These are phyloP conservation scores for Fusarium humuli DNA, from an alignment of 2,329 filamentous ascomycete genomes.

Conservation along the genomic window DNA sequence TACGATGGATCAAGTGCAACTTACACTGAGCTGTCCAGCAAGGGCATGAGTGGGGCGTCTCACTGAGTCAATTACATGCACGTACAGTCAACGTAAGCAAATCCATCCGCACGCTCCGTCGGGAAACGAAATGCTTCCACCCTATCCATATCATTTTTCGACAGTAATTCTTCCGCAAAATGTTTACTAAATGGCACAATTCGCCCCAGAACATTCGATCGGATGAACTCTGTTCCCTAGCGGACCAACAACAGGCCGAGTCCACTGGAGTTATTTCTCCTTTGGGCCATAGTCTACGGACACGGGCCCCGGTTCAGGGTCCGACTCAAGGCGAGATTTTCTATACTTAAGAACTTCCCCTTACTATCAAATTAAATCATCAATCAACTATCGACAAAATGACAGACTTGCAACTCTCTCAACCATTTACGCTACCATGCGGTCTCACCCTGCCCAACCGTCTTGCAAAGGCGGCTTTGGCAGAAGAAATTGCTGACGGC, in stretches of 20 bases:
- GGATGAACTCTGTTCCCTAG: slow-evolving; percentile 7
- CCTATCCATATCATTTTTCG: not conserved
- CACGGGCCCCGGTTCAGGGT: slow-evolving; percentile 16
- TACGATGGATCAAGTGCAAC: too few relatives aligned
- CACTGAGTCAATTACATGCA: not conserved
- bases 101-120: not conserved
- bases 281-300: slow-evolving; percentile 25
- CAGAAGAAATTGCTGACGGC: slow-evolving; percentile 56
- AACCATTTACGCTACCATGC: slow-evolving; percentile 64
- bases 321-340: not conserved
- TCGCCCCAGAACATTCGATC: not conserved
- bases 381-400: slow-evolving; percentile 1
- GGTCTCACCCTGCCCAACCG: slow-evolving; percentile 68
- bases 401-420: slow-evolving; percentile 24
- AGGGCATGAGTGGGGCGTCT: not conserved
- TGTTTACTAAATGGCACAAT: not conserved
- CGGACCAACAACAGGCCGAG: slow-evolving; percentile 29
- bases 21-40: too few relatives aligned
- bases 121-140: not conserved
- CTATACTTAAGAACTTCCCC: not conserved
- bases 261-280: slow-evolving; percentile 6
- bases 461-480: slow-evolving; percentile 64
- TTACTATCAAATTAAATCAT: not conserved
- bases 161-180: not conserved
- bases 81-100: not conserved